Conservation (phyloP, 1,284 basidiomycete genomes). For the Leccinum pachyderme region DNA sequence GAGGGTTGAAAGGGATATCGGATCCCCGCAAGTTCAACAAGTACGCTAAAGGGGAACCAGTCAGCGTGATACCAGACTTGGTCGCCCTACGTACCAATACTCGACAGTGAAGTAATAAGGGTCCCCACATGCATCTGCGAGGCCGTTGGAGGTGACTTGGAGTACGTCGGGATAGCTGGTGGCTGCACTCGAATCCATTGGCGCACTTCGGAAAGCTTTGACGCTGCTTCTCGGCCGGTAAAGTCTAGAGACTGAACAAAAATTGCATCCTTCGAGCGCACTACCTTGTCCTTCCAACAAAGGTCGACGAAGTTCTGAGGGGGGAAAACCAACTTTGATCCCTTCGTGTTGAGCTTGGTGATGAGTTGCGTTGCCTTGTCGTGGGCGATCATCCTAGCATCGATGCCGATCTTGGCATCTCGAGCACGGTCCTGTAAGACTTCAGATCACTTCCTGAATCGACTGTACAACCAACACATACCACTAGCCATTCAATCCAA, state of each 20-base stretch:
- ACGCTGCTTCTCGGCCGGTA: conserved; percentile 61
- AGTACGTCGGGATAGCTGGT: conserved; percentile 59
- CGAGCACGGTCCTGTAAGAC: conserved; percentile 48
- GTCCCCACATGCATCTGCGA: conserved; percentile 65
- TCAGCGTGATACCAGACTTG: conserved; percentile 9
- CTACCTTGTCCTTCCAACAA: conserved; percentile 75
- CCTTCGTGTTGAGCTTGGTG: conserved; percentile 47
- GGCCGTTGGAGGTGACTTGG: conserved; percentile 57
- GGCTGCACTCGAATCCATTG: conserved; percentile 63
- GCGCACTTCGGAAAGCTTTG: conserved; percentile 58
- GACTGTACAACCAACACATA: conserved; percentile 40
- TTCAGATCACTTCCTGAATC: conserved; percentile 5
- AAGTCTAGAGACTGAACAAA: conserved; percentile 75
- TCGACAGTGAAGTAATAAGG: conserved; percentile 58
- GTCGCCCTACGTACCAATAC: conserved; percentile 50
- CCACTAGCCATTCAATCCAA: conserved; percentile 77
- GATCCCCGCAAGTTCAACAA: conserved; percentile 58
- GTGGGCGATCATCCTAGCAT: conserved; percentile 84
- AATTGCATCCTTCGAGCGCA: conserved; percentile 67
- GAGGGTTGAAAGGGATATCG: conserved; percentile 85
- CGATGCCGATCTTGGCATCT: conserved; percentile 73
- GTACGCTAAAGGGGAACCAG: conserved; percentile 20
- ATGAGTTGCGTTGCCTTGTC: conserved; percentile 66
- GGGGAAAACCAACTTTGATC: conserved; percentile 66
- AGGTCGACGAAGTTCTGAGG: conserved; percentile 85